Base-by-base conservation (phyloP, 306 rosid species). In the Pyrus bretschneideri region DNA sequence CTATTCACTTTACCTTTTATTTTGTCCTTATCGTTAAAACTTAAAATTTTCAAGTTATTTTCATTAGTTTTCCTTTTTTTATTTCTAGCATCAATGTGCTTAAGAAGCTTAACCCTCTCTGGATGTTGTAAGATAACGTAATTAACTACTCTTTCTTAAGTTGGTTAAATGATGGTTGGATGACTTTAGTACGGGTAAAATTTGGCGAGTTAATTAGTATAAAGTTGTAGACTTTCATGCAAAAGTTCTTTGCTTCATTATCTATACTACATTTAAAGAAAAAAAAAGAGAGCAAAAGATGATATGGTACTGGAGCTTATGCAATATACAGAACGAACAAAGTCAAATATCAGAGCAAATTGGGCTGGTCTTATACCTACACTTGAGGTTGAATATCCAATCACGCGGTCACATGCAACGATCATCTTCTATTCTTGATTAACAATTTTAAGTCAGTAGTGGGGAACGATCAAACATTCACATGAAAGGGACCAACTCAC, bases 111-210 rank as follows among this genome's bases (percentile, higher is more conserved):
- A 57, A 33, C 23, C 76, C 23, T 18, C 55, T 22, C 54, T 22
- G 22, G 76, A 13, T 72, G 35, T 11, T 31, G 12, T 18, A 33
- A 31, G 49, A 66, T 21, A 21, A 33, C 22, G 46, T 35, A 62
- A 29, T 8, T 31, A 11, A 21, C 29, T 4, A 38, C 29, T 21
- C 51, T 21, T 35, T 66, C 38, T 11, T 3, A 10, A 38, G 21
- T 66, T 66, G 49, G 11, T 35, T 6, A 19, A 10, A 19, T 35
- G 70, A 35, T 21, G 35, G 29, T 22, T 22, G 42, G 44, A 9
- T 49, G 59, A 61, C 69, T 44, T 45, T 27, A 45, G 62, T 62
- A 21, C 70, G 78, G 70, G 78, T 74, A 74, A 62, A 74, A 74
- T 44, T 74, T 74, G 78, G 78, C 44, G 46, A 74, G 70, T 74